These are phyloP conservation scores for Aspergillus candidus DNA, from an alignment of 2,329 filamentous ascomycete genomes.

Conservation along the genomic window DNA sequence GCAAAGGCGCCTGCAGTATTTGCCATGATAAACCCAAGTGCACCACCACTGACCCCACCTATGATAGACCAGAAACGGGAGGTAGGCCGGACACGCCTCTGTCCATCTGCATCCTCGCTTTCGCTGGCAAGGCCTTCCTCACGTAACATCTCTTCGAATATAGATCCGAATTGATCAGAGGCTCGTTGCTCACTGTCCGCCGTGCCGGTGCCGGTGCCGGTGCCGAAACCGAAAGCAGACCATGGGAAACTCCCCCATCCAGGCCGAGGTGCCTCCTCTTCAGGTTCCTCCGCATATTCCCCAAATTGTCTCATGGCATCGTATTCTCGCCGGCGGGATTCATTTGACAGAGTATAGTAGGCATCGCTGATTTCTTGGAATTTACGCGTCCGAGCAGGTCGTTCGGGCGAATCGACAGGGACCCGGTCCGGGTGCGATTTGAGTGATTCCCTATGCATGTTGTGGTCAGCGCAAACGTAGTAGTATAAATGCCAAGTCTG, in stretches of 20 bases:
- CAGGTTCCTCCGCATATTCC: conserved; percentile 40
- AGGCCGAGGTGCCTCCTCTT: conserved; percentile 46
- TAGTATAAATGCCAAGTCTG: not conserved
- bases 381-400: conserved; percentile 70
- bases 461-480: conserved; percentile 5
- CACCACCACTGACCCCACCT: conserved; percentile 79
- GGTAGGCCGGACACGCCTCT: conserved; percentile 44
- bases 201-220: conserved; percentile 6
- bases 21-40: conserved; percentile 89
- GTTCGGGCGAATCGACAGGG: conserved; percentile 73
- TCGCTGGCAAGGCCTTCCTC: conserved; percentile 73
- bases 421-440: conserved; percentile 94
- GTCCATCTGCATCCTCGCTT: conserved; percentile 49
- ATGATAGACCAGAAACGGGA: conserved; percentile 80
- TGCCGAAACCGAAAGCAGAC: conserved; percentile 61
- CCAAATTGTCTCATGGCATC: conserved; percentile 58
- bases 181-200: conserved; percentile 32
- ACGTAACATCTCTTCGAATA: conserved; percentile 85
- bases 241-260: conserved; percentile 61
- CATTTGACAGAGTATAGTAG: conserved; percentile 84
- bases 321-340: conserved; percentile 71
- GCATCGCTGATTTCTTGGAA: conserved; percentile 92
- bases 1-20: conserved; percentile 86
- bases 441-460: conserved; percentile 63
- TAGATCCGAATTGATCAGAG: conserved; percentile 77